Base-by-base conservation (phyloP, 768 basidiomycete species). In the Mycena indigotica region DNA sequence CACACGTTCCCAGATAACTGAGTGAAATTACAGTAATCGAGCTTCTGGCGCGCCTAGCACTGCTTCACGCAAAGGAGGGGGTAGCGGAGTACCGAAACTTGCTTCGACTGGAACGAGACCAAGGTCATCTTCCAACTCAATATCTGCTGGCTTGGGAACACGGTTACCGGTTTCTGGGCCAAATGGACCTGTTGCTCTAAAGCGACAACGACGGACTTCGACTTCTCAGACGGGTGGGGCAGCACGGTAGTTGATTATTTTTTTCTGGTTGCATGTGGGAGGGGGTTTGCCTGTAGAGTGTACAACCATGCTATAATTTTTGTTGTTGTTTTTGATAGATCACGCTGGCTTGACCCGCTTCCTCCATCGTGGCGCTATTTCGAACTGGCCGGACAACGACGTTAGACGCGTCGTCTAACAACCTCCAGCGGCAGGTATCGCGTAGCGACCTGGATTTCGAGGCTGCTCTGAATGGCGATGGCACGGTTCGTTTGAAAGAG, bases 401-500 rank as follows among this genome's bases (percentile, higher is more conserved):
- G 50, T 68, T 66, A 46, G 55, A 56, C 26, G 40, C 63, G 1
- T 71, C 76, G 55, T 73, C 69, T 19, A 72, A 67, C 50, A 72
- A 67, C 50, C 60, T 80, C 29, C 76, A 75, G 53, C 82, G 84
- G 55, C 82, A 89, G 28, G 70, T 80, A 44, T 92, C 91, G 40
- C 83, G 89, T 38, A 84, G 85, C 28, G 89, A 91, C 73, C 77
- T 88, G 67, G 89, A 91, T 69, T 94, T 94, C 64, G 91, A 93
- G 73, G 84, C 86, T 66, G 91, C 86, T 13, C 71, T 94, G 63
- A 80, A 76, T 57, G 77, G 76, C 12, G 84, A 84, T 39, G 86
- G 83, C 23, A 94, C 92, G 2, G 81, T 91, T 16, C 65, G 81
- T 54, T 76, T 93, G 49, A 82, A 79, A 60, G 89, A 93, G 70